These are phyloP conservation scores for Protoeuglena noctilucae DNA, from an alignment of 139 green algal species.

Conservation along the genomic window DNA sequence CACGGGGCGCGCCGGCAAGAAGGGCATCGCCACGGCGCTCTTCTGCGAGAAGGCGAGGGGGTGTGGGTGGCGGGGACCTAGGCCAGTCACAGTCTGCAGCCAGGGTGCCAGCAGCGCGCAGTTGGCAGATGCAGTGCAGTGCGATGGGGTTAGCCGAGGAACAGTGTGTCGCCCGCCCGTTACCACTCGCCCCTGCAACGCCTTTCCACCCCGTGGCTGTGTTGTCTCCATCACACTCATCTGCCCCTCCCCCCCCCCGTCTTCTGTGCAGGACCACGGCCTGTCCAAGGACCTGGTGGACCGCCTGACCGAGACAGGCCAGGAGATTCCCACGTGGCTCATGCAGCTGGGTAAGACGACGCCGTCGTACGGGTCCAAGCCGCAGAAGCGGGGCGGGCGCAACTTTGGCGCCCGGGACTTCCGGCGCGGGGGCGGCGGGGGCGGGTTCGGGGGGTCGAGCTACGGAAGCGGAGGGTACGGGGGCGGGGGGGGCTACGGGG, in stretches of 20 bases:
- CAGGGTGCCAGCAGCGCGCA: too few relatives aligned
- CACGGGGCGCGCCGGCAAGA: slow-evolving; percentile 79
- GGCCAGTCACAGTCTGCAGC: too few relatives aligned
- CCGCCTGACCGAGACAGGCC: slow-evolving; percentile 73
- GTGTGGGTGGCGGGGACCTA: too few relatives aligned
- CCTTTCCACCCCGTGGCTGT: too few relatives aligned
- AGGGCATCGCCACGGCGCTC: slow-evolving; percentile 90
- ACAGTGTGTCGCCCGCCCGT: too few relatives aligned
- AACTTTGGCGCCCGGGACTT: slow-evolving; percentile 82
- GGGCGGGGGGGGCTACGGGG: slow-evolving; percentile 16
- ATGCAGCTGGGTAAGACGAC: slow-evolving; percentile 44
- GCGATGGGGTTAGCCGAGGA: too few relatives aligned
- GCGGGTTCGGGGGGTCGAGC: slow-evolving; percentile 10
- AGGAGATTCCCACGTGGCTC: slow-evolving; percentile 88
- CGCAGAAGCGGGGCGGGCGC: slow-evolving; percentile 26
- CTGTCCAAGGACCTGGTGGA: slow-evolving; percentile 62
- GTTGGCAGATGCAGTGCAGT: too few relatives aligned
- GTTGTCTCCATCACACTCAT: too few relatives aligned
- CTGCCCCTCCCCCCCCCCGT: too few relatives aligned
- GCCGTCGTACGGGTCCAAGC: slow-evolving; percentile 27
- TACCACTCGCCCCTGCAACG: too few relatives aligned
- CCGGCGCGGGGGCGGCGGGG: slow-evolving; percentile 46
- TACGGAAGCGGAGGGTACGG: slow-evolving; percentile 14
- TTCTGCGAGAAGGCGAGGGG: slow-evolving; percentile 86
- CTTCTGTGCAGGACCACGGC: too few relatives aligned